These are phyloP conservation scores for Wolfiporia cocos DNA, from an alignment of 1,284 basidiomycete genomes.

Conservation along the genomic window DNA sequence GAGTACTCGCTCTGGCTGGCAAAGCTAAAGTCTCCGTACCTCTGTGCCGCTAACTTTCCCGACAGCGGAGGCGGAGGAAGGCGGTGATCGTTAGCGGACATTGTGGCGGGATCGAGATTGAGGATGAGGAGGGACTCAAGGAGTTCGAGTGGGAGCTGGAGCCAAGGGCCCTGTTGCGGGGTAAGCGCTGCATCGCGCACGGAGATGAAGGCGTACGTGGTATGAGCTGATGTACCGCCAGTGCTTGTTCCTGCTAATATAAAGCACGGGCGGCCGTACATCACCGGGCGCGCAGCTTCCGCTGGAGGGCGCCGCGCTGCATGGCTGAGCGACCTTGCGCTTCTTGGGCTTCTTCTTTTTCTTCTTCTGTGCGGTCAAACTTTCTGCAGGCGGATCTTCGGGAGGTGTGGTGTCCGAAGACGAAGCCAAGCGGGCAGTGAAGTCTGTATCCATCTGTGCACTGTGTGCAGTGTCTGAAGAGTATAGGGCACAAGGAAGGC, in stretches of 20 bases:
- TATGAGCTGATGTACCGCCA: constrained; percentile 86
- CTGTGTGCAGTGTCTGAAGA: no score
- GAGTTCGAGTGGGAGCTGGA: constrained; percentile 77
- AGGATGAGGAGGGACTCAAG: constrained; percentile 72
- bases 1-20: constrained; percentile 42
- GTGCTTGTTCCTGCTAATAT: constrained; percentile 82
- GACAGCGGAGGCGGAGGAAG: constrained; percentile 20
- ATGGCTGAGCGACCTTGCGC: constrained; percentile 32
- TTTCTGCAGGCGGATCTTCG: no score
- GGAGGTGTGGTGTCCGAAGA: no score
- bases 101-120: constrained; percentile 65
- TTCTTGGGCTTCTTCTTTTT: constrained; percentile 64
- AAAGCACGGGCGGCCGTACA: constrained; percentile 52
- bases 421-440: no score
- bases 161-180: constrained; percentile 66
- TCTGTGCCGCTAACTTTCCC: constrained; percentile 22
- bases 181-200: neutral
- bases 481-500: no score
- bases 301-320: constrained; percentile 11
- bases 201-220: constrained; percentile 52
- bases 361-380: constrained; percentile 43
- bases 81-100: constrained; percentile 40
- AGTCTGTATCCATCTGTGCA: no score
- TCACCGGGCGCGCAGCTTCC: constrained; percentile 20
- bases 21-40: constrained; percentile 32